These are phyloP conservation scores for Chaetomiaceae sp. DNA, from an alignment of 2,329 filamentous ascomycete genomes.

Conservation along the genomic window DNA sequence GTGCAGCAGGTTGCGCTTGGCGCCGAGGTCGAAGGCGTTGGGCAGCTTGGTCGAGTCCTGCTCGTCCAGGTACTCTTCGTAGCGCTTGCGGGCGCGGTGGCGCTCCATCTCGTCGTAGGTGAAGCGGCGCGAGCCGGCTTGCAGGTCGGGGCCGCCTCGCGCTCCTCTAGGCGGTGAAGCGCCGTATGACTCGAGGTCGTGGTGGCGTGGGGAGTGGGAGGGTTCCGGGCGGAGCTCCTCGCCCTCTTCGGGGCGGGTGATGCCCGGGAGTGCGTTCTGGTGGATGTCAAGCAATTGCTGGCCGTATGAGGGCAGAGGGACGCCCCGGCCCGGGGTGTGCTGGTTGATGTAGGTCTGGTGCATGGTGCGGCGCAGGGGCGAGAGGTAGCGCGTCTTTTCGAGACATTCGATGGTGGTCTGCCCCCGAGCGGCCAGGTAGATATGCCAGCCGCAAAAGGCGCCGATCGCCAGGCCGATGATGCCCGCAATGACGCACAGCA, in stretches of 20 bases:
- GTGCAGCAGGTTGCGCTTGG: constrained; percentile 71
- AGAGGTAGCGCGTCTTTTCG: constrained; percentile 92
- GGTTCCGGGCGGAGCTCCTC: constrained; percentile 48
- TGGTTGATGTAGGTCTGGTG: constrained; percentile 58
- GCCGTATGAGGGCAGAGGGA: constrained; percentile 55
- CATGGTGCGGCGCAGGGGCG: constrained; percentile 68
- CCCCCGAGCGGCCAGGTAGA: constrained; percentile 71
- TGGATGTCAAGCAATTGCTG: constrained; percentile 78
- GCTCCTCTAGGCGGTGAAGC: too few relatives aligned
- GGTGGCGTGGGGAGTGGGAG: not conserved
- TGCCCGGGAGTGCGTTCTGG: constrained; percentile 73
- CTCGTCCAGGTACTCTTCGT: constrained; percentile 79
- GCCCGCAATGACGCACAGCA: constrained; percentile 79
- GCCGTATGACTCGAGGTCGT: constrained; percentile 15
- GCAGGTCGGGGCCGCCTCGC: constrained; percentile 18
- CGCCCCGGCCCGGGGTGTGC: constrained; percentile 46
- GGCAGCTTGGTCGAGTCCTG: constrained; percentile 83
- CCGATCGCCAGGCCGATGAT: constrained; percentile 88
- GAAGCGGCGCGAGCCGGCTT: constrained; percentile 40
- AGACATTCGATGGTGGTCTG: constrained; percentile 95
- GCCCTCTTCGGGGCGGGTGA: constrained; percentile 78
- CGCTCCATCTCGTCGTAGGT: constrained; percentile 55
- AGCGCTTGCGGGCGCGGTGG: constrained; percentile 50
- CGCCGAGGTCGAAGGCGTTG: constrained; percentile 89
- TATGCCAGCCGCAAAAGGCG: constrained; percentile 89